Percentiles rank a stretch among this genome's conserved stretches.
phyloP scores from a whole-genome alignment of 2,329 filamentous ascomycete genomes.

The Aspergillus sojae region DNA sequence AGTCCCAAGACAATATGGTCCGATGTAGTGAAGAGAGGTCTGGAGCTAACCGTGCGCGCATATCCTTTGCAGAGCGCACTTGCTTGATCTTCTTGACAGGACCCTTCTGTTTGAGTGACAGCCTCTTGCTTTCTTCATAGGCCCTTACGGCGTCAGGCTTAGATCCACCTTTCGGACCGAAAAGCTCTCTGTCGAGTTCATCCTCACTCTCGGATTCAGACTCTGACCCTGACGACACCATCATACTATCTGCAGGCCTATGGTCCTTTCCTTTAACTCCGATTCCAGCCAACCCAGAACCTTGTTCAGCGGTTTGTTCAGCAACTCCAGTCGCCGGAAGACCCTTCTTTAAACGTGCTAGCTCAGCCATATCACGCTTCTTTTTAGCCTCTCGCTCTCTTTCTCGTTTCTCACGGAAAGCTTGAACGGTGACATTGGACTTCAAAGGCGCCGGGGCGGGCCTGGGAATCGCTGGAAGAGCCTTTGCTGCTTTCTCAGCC shows the following conservation, averaged over 20 bases:
- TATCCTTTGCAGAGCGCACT: slow-evolving; percentile 83
- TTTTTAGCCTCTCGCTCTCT: slow-evolving; percentile 74
- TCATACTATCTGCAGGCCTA: slow-evolving; percentile 75
- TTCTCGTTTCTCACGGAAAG: slow-evolving; percentile 74
- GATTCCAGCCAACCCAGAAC: slow-evolving; percentile 74
- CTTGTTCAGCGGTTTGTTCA: slow-evolving; percentile 69
- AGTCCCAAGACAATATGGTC: slow-evolving; percentile 89
- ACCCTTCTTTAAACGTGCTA: slow-evolving; percentile 68
- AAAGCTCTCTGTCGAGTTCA: slow-evolving; percentile 71
- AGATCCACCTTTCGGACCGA: slow-evolving; percentile 48
- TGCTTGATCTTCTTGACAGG: slow-evolving; percentile 85
- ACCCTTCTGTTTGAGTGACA: slow-evolving; percentile 61
- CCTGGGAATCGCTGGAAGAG: slow-evolving; percentile 29
- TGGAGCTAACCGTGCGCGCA: slow-evolving; percentile 87
- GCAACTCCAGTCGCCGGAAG: slow-evolving; percentile 53
- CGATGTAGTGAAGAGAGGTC: slow-evolving; percentile 84
- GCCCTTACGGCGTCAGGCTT: slow-evolving; percentile 46
- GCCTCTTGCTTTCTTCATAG: slow-evolving; percentile 51
- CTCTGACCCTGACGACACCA: slow-evolving; percentile 72
- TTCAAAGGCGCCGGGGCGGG: slow-evolving; percentile 31
- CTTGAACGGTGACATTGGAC: slow-evolving; percentile 45
- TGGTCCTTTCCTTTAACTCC: slow-evolving; percentile 79
- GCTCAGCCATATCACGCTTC: slow-evolving; percentile 70
- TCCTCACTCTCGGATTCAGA: slow-evolving; percentile 76
- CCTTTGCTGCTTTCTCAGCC: slow-evolving; percentile 27